Conservation (phyloP, 352 stramenopile genomes). For the Plasmopara viticola region DNA sequence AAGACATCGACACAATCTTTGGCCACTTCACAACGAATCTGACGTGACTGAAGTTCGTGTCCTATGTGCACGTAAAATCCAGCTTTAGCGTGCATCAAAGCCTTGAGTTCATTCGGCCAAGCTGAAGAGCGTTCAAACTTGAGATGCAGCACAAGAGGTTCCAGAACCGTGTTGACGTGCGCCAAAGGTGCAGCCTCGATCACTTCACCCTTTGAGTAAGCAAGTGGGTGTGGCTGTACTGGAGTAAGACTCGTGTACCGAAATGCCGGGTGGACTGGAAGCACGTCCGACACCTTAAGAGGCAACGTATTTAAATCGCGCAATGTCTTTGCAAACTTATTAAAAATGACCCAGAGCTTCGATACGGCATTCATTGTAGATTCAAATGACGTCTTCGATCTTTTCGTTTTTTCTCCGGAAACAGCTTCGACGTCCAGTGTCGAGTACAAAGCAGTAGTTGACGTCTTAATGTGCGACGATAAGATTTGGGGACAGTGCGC, state of each 20-base stretch:
- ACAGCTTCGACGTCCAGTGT: conserved; percentile 58
- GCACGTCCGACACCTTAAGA: conserved; percentile 79
- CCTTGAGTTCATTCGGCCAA: conserved; percentile 80
- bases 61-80: conserved; percentile 87
- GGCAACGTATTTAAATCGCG: conserved; percentile 75
- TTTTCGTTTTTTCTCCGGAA: conserved; percentile 26
- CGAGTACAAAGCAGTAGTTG: conserved; percentile 63
- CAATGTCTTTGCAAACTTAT: conserved; percentile 70
- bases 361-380: conserved; percentile 72
- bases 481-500: conserved; percentile 57
- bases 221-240: conserved; percentile 77
- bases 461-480: conserved; percentile 58
- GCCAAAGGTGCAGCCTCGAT: conserved; percentile 42
- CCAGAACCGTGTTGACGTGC: conserved; percentile 68
- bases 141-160: conserved; percentile 64
- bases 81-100: conserved; percentile 76
- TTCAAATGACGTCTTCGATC: conserved; percentile 44
- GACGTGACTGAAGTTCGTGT: conserved; percentile 62
- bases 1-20: conserved; percentile 78
- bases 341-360: conserved; percentile 76
- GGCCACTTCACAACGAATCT: conserved; percentile 67
- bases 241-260: conserved; percentile 84
- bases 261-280: conserved; percentile 73
- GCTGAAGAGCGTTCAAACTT: conserved; percentile 82
- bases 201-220: conserved; percentile 69